These are phyloP conservation scores for Schizosaccharomyces versatilis DNA, from an alignment of 1,139 yeast genomes.

Conservation along the genomic window DNA sequence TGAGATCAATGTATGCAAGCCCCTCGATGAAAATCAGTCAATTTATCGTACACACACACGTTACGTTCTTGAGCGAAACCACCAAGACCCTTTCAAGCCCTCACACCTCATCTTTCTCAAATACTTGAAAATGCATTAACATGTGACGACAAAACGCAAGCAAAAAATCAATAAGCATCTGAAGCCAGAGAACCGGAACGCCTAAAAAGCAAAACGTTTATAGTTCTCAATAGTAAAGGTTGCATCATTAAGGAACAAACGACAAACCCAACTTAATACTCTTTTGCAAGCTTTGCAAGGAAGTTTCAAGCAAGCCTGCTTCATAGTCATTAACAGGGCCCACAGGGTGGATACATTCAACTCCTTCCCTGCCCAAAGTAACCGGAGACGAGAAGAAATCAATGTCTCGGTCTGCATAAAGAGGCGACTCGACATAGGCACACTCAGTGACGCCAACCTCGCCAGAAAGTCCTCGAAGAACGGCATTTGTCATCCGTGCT, in stretches of 20 bases:
- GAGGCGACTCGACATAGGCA: conserved; percentile 47
- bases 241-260: conserved; percentile 4
- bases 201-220: neutral
- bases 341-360: conserved; percentile 52
- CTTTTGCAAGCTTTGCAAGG: conserved; percentile 27
- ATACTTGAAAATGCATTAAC: too few relatives aligned
- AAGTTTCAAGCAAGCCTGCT: conserved; percentile 34
- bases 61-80: too few relatives aligned
- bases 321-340: conserved; percentile 68
- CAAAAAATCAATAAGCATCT: too few relatives aligned
- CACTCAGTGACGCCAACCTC: conserved; percentile 31
- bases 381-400: conserved; percentile 44
- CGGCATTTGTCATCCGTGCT: conserved; percentile 29
- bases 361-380: conserved; percentile 32
- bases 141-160: too few relatives aligned
- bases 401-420: conserved; percentile 63
- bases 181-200: neutral
- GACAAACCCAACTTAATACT: conserved; percentile 43
- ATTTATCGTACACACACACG: too few relatives aligned
- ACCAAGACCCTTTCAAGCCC: too few relatives aligned
- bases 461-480: conserved; percentile 33
- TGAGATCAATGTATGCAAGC: too few relatives aligned
- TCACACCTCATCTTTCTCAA: too few relatives aligned
- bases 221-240: neutral
- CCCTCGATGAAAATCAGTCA: too few relatives aligned